Evolutionary conservation across 352 stramenopile species (phyloP).

Genomic region (Phytophthora megakarya): DNA sequence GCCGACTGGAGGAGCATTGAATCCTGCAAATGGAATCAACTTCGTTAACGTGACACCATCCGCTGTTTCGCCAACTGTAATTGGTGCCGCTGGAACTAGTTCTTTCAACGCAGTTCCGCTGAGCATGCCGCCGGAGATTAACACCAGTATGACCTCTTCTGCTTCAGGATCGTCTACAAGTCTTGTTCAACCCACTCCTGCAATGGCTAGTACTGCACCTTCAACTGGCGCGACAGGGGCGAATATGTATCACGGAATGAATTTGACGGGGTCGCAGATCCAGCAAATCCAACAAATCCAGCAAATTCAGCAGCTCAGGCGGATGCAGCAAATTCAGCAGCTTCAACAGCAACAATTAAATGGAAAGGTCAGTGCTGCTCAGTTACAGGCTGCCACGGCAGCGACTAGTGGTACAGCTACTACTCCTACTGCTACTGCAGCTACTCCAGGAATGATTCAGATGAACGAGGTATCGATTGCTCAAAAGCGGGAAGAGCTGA

Average conservation of each 20-base stretch:
- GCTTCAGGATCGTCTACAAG: conserved; percentile 38
- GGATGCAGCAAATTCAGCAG: conserved; percentile 81
- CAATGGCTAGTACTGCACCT: conserved; percentile 45
- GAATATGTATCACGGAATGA: conserved; percentile 81
- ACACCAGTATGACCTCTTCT: conserved; percentile 35
- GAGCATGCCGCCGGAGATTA: conserved; percentile 80
- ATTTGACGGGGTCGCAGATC: conserved; percentile 71
- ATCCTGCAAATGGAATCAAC: conserved; percentile 30
- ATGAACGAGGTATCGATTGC: conserved; percentile 85
- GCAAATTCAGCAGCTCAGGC: conserved; percentile 84
- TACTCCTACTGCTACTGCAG: conserved; percentile 19
- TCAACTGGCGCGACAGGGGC: conserved; percentile 36
- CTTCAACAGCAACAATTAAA: conserved; percentile 61
- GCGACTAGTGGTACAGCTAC: conserved; percentile 34
- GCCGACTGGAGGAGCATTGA: conserved; percentile 36
- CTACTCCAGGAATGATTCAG: conserved; percentile 53
- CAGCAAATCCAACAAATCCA: conserved; percentile 88
- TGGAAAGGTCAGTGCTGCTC: conserved; percentile 33
- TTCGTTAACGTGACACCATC: conserved; percentile 36
- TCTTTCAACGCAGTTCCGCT: conserved; percentile 63
- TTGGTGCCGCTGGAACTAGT: conserved; percentile 17
- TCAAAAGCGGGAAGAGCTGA: conserved; percentile 86
- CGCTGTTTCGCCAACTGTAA: conserved; percentile 23
- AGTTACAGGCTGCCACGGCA: conserved; percentile 24
- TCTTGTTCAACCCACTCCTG: conserved; percentile 45